Conservation (phyloP, 495 filamentous ascomycete genomes). For the Penicillium steckii region DNA sequence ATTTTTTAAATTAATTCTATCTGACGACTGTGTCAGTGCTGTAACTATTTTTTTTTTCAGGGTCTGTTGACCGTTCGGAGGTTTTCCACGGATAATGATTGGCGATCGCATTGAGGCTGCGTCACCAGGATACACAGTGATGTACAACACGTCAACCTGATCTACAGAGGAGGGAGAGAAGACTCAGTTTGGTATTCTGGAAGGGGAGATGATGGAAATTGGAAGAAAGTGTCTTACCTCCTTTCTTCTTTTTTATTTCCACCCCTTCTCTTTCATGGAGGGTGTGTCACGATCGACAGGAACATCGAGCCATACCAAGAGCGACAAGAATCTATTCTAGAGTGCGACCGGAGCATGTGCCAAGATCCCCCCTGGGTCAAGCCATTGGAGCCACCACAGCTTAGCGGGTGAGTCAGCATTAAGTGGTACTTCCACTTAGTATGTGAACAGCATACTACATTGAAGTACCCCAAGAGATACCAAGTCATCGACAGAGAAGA, state of each 20-base stretch:
- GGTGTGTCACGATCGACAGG: constrained; percentile 18
- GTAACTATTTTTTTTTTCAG: constrained; percentile 11
- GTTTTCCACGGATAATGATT: constrained; percentile 10
- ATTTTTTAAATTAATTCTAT: neutral
- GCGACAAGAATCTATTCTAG: constrained; percentile 11
- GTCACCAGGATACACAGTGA: constrained; percentile 3
- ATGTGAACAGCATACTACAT: neutral
- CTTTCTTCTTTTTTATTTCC: no score
- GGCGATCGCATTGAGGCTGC: constrained; percentile 5
- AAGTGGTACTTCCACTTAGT: neutral
- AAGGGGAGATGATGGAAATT: neutral
- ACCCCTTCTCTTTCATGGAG: neutral
- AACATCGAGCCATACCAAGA: constrained; percentile 20
- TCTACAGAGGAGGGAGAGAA: no score
- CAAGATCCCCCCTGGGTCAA: constrained; percentile 24
- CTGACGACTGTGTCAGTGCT: no score
- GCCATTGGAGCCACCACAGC: constrained; percentile 9
- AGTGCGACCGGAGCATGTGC: constrained; percentile 20
- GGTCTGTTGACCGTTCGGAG: constrained; percentile 16
- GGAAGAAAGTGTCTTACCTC: no score
- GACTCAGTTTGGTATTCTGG: neutral
- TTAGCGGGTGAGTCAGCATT: neutral
- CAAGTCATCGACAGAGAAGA: neutral
- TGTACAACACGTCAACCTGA: neutral
- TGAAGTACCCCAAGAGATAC: neutral